These are phyloP conservation scores for Corinectria fuckeliana DNA, from an alignment of 2,329 filamentous ascomycete species.

Conservation along the genomic window DNA sequence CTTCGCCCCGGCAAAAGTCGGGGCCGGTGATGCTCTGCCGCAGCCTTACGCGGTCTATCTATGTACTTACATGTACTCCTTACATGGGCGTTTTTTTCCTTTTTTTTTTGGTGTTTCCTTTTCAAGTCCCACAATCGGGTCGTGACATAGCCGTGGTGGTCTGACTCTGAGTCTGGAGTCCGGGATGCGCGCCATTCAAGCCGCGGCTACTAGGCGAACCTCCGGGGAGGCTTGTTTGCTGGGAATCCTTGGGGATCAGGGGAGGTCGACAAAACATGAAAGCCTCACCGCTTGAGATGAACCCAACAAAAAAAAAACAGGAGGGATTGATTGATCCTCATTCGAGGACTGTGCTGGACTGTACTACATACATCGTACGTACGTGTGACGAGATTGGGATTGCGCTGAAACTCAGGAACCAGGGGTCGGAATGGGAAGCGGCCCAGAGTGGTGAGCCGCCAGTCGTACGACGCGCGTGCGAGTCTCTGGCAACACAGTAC, in stretches of 20 bases:
- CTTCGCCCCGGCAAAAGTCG: slow-evolving; percentile 5
- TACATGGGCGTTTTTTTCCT: background rate
- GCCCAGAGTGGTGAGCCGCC: slow-evolving; percentile 12
- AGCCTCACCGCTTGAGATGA: slow-evolving; percentile 5
- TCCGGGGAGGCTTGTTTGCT: too few relatives aligned
- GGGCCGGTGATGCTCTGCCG: background rate
- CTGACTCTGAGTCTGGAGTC: background rate
- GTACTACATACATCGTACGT: background rate
- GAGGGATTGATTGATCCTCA: background rate
- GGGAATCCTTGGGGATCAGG: background rate
- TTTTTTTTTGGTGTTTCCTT: background rate
- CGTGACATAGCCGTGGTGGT: background rate
- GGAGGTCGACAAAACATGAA: background rate
- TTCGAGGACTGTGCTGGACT: background rate
- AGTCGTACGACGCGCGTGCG: slow-evolving; percentile 29
- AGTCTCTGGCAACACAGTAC: background rate
- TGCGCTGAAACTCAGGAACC: background rate
- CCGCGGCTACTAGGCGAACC: background rate
- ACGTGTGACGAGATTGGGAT: background rate
- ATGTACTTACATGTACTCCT: background rate
- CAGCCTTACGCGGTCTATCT: background rate
- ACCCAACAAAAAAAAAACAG: background rate
- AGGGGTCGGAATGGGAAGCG: slow-evolving; percentile 12
- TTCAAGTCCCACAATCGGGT: background rate
- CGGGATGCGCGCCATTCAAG: background rate